Percentiles rank a stretch among this genome's conserved stretches.
Evolutionary conservation across 2,329 filamentous ascomycete species (phyloP).

Genomic region (Phyllosticta paracitricarpa): DNA sequence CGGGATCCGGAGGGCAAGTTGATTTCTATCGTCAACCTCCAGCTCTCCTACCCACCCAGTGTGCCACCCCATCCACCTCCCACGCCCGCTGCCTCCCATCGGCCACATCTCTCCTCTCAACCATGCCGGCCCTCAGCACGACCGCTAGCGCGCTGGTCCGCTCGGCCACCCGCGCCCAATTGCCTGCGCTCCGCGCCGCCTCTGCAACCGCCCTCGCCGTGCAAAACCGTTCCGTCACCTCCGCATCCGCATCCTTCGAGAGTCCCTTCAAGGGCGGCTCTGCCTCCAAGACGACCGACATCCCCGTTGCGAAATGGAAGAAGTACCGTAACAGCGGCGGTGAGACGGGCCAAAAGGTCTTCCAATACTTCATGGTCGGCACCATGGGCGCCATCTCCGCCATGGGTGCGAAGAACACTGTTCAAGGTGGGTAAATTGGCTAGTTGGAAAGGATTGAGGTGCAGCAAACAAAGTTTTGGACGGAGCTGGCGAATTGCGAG

Average conservation of each 20-base stretch:
- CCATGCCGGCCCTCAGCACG: slow-evolving; percentile 41
- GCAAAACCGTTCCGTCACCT: slow-evolving; percentile 34
- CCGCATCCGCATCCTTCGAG: slow-evolving; percentile 36
- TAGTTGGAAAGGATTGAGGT: slow-evolving; percentile 6
- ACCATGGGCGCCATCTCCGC: slow-evolving; percentile 86
- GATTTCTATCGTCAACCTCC: background rate
- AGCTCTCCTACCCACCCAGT: background rate
- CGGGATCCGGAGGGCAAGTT: background rate
- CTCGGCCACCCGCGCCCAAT: slow-evolving; percentile 36
- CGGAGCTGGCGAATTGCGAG: background rate
- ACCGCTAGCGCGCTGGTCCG: slow-evolving; percentile 38
- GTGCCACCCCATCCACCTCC: slow-evolving; percentile 16
- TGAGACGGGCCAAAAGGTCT: slow-evolving; percentile 69
- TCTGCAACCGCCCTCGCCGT: slow-evolving; percentile 26
- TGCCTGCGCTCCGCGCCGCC: slow-evolving; percentile 37
- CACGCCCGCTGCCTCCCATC: slow-evolving; percentile 13
- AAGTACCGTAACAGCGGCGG: slow-evolving; percentile 68
- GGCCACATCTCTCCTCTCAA: slow-evolving; percentile 20
- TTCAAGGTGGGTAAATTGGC: slow-evolving; percentile 64
- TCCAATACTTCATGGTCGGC: slow-evolving; percentile 98
- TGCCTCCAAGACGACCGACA: slow-evolving; percentile 50
- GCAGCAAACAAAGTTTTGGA: background rate
- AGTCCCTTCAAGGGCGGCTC: slow-evolving; percentile 46
- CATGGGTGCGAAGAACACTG: slow-evolving; percentile 92
- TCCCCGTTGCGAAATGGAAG: slow-evolving; percentile 65